A percentile compares a stretch with the other conserved stretches of the same genome.
Evolutionary conservation across 73 alveolate genomes (phyloP).

Genomic region (Diophrys sp.): DNA sequence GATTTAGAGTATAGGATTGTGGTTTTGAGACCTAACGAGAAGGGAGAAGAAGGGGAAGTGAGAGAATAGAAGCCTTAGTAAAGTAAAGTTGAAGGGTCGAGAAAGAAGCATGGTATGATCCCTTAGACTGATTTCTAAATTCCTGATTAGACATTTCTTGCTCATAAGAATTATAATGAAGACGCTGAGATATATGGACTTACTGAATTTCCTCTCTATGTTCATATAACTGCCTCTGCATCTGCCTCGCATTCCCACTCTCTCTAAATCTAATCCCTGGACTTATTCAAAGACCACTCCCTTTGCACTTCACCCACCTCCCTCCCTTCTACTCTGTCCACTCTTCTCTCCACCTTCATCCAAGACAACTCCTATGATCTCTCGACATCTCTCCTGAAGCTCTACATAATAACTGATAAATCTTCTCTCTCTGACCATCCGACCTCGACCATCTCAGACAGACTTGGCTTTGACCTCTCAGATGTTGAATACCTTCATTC

Average conservation of each 20-base stretch:
- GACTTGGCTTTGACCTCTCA: background rate
- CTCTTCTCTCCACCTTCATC: background rate
- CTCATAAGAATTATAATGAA: background rate
- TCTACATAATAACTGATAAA: background rate
- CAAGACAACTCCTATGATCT: background rate
- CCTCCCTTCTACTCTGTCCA: background rate
- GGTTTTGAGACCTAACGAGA: constrained; percentile 44
- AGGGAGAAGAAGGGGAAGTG: background rate
- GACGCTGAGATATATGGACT: background rate
- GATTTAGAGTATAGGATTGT: constrained; percentile 56
- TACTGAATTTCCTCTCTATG: background rate
- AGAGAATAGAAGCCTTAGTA: no score
- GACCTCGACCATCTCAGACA: background rate
- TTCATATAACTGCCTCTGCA: background rate
- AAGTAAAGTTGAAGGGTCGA: no score
- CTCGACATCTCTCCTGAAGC: background rate
- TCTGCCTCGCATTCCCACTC: background rate
- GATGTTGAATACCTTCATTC: background rate
- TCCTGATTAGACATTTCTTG: background rate
- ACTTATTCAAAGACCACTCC: background rate
- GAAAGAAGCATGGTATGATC: background rate
- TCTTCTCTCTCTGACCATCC: background rate
- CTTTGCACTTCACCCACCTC: no score
- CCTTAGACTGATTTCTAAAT: background rate
- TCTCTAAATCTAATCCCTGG: background rate